Evolutionary conservation across 2,329 filamentous ascomycete species (phyloP).

Genomic region (Trichoderma sp.): DNA sequence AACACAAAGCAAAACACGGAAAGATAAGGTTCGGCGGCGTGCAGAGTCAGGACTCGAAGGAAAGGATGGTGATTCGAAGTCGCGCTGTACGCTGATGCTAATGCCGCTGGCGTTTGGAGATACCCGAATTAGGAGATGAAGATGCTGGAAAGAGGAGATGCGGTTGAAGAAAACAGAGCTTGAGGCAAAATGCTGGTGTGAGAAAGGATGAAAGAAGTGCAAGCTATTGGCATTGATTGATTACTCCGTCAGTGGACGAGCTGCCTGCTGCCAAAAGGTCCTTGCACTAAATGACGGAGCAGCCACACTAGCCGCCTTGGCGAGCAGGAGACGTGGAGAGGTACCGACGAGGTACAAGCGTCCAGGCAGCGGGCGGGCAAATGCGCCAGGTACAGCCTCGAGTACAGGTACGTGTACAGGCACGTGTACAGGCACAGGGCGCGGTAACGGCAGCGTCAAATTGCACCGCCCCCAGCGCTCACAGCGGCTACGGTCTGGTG

Average conservation of each 20-base stretch:
- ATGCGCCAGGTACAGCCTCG: neutral
- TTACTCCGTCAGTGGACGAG: neutral
- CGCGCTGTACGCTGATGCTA: neutral
- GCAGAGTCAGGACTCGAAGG: neutral
- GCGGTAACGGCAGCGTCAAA: neutral
- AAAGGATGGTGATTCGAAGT: neutral
- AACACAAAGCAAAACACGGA: neutral
- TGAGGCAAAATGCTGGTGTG: neutral
- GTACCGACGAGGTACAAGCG: neutral
- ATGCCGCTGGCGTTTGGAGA: neutral
- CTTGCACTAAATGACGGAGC: slow-evolving; percentile 18
- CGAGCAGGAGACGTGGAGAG: neutral
- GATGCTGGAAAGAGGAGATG: neutral
- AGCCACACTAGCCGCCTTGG: slow-evolving; percentile 7
- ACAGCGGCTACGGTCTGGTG: slow-evolving; percentile 17
- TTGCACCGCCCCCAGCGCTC: slow-evolving; percentile 3
- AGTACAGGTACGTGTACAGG: neutral
- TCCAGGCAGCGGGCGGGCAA: neutral
- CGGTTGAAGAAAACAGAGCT: neutral
- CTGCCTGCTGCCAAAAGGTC: slow-evolving; percentile 13
- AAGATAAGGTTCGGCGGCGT: neutral
- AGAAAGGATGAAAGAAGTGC: slow-evolving; percentile 4
- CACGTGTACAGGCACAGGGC: neutral
- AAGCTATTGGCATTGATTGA: neutral
- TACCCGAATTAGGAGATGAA: neutral